Conservation (phyloP, 495 filamentous ascomycete genomes). For the Podospora pseudocomata region DNA sequence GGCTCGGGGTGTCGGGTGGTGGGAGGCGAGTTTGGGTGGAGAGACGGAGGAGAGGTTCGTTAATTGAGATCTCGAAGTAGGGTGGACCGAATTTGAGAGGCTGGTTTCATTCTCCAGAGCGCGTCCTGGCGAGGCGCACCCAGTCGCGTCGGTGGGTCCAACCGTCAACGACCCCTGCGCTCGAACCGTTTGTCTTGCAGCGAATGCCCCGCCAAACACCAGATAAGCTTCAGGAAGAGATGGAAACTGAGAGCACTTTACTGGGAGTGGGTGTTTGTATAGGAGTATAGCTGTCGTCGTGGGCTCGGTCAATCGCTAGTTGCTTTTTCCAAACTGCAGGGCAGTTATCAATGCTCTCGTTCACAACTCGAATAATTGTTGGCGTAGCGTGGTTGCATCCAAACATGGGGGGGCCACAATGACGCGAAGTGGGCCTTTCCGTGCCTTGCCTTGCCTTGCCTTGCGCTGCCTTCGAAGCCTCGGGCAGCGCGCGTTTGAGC, state of each 20-base stretch:
- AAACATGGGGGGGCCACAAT: slow-evolving; percentile 5
- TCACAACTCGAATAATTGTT: neutral
- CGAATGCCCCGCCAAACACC: neutral
- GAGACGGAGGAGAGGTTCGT: slow-evolving; percentile 11
- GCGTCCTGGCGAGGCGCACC: slow-evolving; percentile 22
- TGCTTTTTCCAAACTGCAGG: neutral
- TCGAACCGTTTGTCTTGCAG: neutral
- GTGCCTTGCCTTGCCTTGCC: neutral
- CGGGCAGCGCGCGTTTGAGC: neutral
- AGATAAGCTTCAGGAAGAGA: neutral
- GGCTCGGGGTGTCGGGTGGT: neutral
- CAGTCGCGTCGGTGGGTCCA: slow-evolving; percentile 32
- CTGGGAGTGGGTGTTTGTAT: neutral
- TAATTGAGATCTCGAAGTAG: slow-evolving; percentile 16
- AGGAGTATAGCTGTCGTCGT: neutral
- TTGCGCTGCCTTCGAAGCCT: neutral
- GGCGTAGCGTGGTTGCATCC: neutral
- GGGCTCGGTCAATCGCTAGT: neutral
- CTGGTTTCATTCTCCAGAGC: slow-evolving; percentile 32
- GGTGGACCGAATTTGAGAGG: slow-evolving; percentile 30
- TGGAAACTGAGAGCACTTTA: neutral
- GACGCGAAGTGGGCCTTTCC: slow-evolving; percentile 9
- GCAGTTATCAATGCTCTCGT: neutral
- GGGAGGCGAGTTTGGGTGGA: slow-evolving; percentile 11
- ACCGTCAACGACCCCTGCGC: neutral